phyloP scores from a whole-genome alignment of 2,329 filamentous ascomycete species.

The Hypomyces perniciosus region DNA sequence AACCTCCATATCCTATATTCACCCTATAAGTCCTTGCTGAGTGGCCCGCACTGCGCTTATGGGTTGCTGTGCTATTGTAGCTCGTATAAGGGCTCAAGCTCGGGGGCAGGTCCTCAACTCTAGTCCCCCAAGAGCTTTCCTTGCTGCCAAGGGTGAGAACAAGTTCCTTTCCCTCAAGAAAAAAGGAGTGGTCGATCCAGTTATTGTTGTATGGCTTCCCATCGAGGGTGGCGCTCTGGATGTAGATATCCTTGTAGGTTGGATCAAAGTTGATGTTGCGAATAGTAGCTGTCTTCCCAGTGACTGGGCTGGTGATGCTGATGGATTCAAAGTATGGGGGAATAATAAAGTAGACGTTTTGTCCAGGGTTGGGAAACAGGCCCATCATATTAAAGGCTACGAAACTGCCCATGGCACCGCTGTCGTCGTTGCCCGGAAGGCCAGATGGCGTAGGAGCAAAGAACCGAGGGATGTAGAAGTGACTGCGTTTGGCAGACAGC shows the following conservation, averaged over 20 bases:
- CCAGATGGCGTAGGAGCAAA: slow-evolving; percentile 55
- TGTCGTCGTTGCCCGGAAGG: slow-evolving; percentile 66
- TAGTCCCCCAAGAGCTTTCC: slow-evolving; percentile 62
- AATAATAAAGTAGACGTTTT: slow-evolving; percentile 65
- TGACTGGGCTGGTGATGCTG: slow-evolving; percentile 50
- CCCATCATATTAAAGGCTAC: slow-evolving; percentile 63
- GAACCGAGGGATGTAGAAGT: slow-evolving; percentile 59
- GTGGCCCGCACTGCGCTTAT: not conserved
- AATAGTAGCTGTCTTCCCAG: slow-evolving; percentile 54
- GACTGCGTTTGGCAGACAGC: slow-evolving; percentile 46
- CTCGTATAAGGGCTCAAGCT: slow-evolving; percentile 40
- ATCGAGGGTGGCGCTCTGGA: slow-evolving; percentile 59
- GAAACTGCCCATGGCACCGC: slow-evolving; percentile 64
- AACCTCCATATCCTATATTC: not conserved
- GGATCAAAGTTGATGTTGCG: slow-evolving; percentile 58
- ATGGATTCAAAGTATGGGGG: slow-evolving; percentile 61
- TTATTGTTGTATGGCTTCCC: slow-evolving; percentile 56
- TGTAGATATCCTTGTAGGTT: slow-evolving; percentile 51
- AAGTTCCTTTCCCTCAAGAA: slow-evolving; percentile 56
- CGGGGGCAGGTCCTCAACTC: slow-evolving; percentile 54
- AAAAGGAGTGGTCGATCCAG: slow-evolving; percentile 65
- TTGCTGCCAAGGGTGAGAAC: slow-evolving; percentile 54
- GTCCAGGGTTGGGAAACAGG: slow-evolving; percentile 61
- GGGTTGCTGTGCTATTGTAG: slow-evolving; percentile 14
- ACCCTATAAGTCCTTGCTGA: slow-evolving; percentile 1